phyloP scores from a whole-genome alignment of 805 yeast genomes.

The Myxozyma nipponensis region DNA sequence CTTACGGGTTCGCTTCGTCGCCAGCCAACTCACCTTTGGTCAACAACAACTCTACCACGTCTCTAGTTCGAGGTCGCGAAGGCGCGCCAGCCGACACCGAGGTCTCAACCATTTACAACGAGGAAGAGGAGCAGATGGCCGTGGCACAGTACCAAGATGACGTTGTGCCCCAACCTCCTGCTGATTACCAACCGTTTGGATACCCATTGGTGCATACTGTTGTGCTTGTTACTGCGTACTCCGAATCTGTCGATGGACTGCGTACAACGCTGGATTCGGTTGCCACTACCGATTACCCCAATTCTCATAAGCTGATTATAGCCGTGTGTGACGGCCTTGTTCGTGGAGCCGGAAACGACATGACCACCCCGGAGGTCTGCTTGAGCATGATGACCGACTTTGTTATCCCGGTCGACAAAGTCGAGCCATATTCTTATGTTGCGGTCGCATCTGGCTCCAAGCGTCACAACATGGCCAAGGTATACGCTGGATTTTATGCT shows the following conservation, averaged over 20 bases:
- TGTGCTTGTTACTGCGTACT: conserved; percentile 85
- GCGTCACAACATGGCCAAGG: conserved; percentile 97
- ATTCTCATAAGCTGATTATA: conserved; percentile 82
- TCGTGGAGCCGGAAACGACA: conserved; percentile 89
- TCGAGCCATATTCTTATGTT: conserved; percentile 78
- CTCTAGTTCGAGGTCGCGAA: conserved; percentile 19
- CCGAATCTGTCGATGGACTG: conserved; percentile 84
- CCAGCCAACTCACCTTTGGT: conserved; percentile 4
- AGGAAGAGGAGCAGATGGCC: conserved; percentile 5
- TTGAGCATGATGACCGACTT: conserved; percentile 82
- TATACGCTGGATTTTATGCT: conserved; percentile 88
- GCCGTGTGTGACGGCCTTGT: conserved; percentile 91
- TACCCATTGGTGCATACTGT: conserved; percentile 73
- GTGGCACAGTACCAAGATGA: conserved; percentile 50
- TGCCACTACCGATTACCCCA: conserved; percentile 93
- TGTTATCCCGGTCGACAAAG: conserved; percentile 66
- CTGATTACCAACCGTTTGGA: conserved; percentile 79
- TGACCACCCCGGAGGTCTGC: conserved; percentile 85
- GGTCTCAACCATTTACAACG: conserved; percentile 12
- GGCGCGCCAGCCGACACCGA: conserved; percentile 17
- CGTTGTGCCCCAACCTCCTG: conserved; percentile 87
- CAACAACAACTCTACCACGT: conserved; percentile 9
- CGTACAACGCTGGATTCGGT: conserved; percentile 87
- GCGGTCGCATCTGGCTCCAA: conserved; percentile 93
- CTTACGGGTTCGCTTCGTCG: conserved; percentile 12